These are phyloP conservation scores for Desmodesmus armatus DNA, from an alignment of 139 green algal species.

Conservation along the genomic window DNA sequence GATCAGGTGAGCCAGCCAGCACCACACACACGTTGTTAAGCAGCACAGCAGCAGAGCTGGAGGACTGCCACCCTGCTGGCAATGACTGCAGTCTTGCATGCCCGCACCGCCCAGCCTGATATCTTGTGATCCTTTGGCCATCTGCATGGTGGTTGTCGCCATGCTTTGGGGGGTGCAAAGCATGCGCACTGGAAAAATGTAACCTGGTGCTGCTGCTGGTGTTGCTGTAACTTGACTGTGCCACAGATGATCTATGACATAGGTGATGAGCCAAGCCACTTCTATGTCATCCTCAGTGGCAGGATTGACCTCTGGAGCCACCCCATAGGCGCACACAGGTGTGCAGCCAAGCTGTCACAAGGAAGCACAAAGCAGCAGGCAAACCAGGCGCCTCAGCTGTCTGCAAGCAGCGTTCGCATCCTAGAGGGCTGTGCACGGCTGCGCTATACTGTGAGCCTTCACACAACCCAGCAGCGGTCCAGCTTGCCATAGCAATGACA, in stretches of 20 bases:
- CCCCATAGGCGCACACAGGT: conserved; percentile 40
- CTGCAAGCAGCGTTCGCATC: too few relatives aligned
- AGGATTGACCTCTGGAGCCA: conserved; percentile 61
- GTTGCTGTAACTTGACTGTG: neutral
- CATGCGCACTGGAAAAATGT: neutral
- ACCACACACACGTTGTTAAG: neutral
- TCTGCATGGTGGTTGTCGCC: neutral
- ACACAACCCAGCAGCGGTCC: too few relatives aligned
- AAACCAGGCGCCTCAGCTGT: too few relatives aligned
- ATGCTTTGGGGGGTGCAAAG: too few relatives aligned
- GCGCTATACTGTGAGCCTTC: too few relatives aligned
- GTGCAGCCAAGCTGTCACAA: too few relatives aligned
- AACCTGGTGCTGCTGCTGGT: neutral
- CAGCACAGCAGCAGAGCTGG: too few relatives aligned
- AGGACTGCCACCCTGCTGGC: neutral
- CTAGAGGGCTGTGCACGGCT: too few relatives aligned
- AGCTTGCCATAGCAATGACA: too few relatives aligned
- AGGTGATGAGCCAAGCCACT: conserved; percentile 56
- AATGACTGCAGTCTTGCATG: too few relatives aligned
- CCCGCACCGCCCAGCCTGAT: too few relatives aligned
- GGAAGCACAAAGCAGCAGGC: too few relatives aligned
- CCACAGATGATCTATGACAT: conserved; percentile 56
- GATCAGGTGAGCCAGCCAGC: conserved; percentile 47
- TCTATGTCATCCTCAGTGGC: conserved; percentile 71
- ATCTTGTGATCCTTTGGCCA: neutral